Conservation (phyloP, 2,329 filamentous ascomycete genomes). For the Claviceps digitariae region DNA sequence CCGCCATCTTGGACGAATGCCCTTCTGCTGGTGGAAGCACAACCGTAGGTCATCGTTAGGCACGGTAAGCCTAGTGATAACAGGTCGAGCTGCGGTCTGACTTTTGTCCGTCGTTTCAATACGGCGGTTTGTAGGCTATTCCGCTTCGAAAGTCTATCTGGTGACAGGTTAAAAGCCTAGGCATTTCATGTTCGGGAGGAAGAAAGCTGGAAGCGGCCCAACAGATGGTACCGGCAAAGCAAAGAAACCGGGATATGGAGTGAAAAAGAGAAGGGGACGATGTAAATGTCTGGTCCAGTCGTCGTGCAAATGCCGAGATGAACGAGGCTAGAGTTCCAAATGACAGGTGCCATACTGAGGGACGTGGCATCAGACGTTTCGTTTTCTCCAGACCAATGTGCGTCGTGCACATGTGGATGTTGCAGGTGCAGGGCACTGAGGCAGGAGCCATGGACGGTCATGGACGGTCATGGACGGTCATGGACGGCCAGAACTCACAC, state of each 20-base stretch:
- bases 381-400: too few relatives aligned
- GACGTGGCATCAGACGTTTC: background rate
- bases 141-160: background rate
- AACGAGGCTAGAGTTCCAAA: background rate
- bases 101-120: background rate
- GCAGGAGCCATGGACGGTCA: background rate
- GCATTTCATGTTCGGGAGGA: background rate
- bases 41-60: background rate
- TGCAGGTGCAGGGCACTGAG: background rate
- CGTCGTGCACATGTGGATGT: background rate
- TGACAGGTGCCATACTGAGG: background rate
- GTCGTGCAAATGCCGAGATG: background rate
- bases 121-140: background rate
- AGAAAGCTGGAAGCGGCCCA: background rate
- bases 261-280: background rate
- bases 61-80: too few relatives aligned
- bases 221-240: background rate
- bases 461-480: too few relatives aligned
- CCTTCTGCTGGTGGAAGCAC: too few relatives aligned
- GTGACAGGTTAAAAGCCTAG: background rate
- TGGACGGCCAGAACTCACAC: too few relatives aligned
- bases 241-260: too few relatives aligned
- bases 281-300: background rate
- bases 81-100: too few relatives aligned
- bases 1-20: too few relatives aligned